Evolutionary conservation across 306 rosid species (phyloP).

Genomic region (Hylodesmum podocarpum): DNA sequence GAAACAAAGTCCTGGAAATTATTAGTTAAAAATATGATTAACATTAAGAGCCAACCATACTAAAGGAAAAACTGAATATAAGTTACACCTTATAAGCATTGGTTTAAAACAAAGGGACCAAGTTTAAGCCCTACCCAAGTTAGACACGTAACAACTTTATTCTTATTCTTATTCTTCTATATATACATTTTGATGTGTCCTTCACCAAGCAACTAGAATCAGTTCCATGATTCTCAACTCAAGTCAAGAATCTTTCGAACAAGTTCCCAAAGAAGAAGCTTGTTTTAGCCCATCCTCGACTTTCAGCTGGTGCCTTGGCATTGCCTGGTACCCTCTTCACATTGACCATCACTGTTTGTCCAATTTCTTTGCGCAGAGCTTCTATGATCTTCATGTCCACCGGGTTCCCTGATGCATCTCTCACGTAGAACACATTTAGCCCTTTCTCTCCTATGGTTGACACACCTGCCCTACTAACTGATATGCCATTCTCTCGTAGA

Average conservation of each 20-base stretch:
- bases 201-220: conserved; percentile 4
- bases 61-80: neutral
- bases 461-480: conserved; percentile 75
- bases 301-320: conserved; percentile 51
- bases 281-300: conserved; percentile 70
- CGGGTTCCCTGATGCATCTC: conserved; percentile 73
- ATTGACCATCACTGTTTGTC: conserved; percentile 61
- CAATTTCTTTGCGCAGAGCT: conserved; percentile 68
- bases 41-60: neutral
- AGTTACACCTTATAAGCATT: neutral
- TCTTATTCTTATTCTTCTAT: conserved; percentile 26
- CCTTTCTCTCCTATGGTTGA: conserved; percentile 78
- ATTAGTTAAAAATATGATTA: too few species aligned
- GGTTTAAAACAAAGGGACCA: neutral
- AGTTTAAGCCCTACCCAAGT: conserved; percentile 32
- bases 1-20: too few species aligned
- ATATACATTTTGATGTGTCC: conserved; percentile 31
- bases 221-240: neutral
- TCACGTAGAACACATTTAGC: conserved; percentile 72
- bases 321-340: conserved; percentile 65
- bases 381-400: conserved; percentile 62
- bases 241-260: conserved; percentile 72
- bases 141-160: conserved; percentile 39
- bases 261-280: conserved; percentile 87
- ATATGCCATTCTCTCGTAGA: conserved; percentile 71